Evolutionary conservation across 768 basidiomycete species (phyloP).

Genomic region (Macrolepiota albuminosa): DNA sequence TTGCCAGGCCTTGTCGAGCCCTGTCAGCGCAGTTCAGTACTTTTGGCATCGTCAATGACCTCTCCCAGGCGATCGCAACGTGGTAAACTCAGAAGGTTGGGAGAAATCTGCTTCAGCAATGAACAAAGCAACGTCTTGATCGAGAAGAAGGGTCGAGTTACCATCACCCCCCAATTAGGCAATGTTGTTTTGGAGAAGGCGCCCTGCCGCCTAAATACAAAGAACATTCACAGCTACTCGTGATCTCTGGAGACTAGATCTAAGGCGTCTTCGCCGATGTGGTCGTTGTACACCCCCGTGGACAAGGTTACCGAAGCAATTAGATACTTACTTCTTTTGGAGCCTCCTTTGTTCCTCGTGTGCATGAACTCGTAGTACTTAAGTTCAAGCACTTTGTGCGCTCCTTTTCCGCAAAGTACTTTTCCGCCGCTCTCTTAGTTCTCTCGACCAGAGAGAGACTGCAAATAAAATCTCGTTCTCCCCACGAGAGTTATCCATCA

Average conservation of each 20-base stretch:
- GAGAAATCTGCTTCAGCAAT: background rate
- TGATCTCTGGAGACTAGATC: background rate
- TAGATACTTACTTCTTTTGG: constrained; percentile 10
- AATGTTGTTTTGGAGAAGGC: background rate
- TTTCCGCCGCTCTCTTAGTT: background rate
- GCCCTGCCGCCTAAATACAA: constrained; percentile 7
- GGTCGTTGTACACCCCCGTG: background rate
- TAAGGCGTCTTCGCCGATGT: background rate
- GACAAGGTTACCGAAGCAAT: constrained; percentile 3
- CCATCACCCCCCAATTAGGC: background rate
- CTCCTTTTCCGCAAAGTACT: background rate
- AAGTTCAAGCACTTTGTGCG: background rate
- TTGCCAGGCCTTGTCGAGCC: background rate
- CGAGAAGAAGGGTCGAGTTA: constrained; percentile 7
- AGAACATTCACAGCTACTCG: background rate
- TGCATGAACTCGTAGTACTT: background rate
- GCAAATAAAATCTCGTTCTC: background rate
- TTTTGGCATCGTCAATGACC: background rate
- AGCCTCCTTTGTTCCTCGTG: constrained; percentile 1
- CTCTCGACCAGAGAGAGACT: background rate
- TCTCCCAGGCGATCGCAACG: background rate
- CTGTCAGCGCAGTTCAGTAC: background rate
- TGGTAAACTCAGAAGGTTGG: background rate
- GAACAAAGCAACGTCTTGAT: constrained; percentile 12
- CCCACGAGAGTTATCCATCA: background rate